Evolutionary conservation across 2,329 filamentous ascomycete species (phyloP), one percentile per base, ranked within the genome.

Genomic region (Cercospora berteroae): DNA sequence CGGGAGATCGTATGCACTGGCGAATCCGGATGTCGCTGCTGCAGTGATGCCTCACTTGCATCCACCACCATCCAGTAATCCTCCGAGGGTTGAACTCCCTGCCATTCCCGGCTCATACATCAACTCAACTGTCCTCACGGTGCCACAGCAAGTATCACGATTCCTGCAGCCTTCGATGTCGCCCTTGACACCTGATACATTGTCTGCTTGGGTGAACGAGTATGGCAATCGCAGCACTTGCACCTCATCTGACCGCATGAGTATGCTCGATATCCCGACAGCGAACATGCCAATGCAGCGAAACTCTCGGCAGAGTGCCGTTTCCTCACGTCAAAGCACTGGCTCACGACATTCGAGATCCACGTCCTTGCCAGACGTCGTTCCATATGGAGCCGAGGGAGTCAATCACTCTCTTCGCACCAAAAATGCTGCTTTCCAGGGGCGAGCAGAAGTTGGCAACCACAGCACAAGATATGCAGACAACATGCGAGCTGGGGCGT

Each of bases 401-500:
- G 16, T 10, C 52, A 33, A 25, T 57, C 23, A 12, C 6, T 3
- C 9, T 29, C 25, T 27, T 5, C 52, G 25, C 2, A 31, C 39
- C 8, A 25, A 25, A 9, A 31, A 61, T n/a, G 27, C 13, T 39
- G 44, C 44, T 23, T 5, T 25, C 9, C 44, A 25, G 9, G 44
- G 10, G 44, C 18, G 18, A 13, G 44, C 44, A 50, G 44, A 13
- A 4, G 10, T 13, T 12, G 44, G 4, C 18, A 50, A 20, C 4
- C 44, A 23, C 1, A 50, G 44, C 2, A 25, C 10, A 18, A 44
- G 12, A 29, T 42, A 31, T 44, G 18, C 62, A 27, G 52, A 63
- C 48, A 67, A 93, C 74, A 84, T 95, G 23, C 86, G 92, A 1
- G 89, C 93, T 16, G 91, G 90, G 4, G 93, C 91, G 2, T 88